phyloP scores from a whole-genome alignment of 1,284 basidiomycete species.

The Peniophora sp. region DNA sequence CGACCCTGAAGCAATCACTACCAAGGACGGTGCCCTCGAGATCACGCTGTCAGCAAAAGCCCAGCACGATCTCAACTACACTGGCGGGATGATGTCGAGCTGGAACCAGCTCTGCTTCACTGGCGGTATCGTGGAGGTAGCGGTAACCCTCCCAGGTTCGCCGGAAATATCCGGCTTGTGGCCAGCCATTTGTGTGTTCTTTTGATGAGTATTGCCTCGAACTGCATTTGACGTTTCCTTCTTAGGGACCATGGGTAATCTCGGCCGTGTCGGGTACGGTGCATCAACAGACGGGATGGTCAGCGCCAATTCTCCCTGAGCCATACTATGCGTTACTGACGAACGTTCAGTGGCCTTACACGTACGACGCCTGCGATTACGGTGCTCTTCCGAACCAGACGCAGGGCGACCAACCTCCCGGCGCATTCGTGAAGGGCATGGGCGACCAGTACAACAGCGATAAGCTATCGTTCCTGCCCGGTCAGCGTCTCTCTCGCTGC shows the following conservation, averaged over 20 bases:
- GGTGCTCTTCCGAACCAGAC: conserved; percentile 51
- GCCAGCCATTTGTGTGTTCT: conserved; percentile 26
- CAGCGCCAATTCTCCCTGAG: conserved; percentile 3
- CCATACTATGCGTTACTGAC: background rate
- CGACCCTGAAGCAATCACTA: conserved; percentile 77
- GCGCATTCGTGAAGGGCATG: conserved; percentile 24
- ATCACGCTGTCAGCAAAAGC: conserved; percentile 66
- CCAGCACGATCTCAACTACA: conserved; percentile 70
- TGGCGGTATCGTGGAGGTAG: conserved; percentile 67
- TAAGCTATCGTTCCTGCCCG: conserved; percentile 39
- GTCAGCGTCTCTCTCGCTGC: conserved; percentile 41
- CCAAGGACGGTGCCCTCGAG: conserved; percentile 69
- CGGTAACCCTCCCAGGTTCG: conserved; percentile 78
- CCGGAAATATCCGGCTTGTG: conserved; percentile 46
- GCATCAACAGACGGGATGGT: conserved; percentile 47
- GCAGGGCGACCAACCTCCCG: conserved; percentile 24
- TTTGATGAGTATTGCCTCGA: too few species aligned
- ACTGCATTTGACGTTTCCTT: too few species aligned
- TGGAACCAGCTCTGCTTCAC: conserved; percentile 98
- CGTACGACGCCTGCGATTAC: conserved; percentile 47
- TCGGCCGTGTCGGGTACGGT: conserved; percentile 54
- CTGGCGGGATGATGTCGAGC: conserved; percentile 61
- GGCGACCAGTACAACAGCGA: conserved; percentile 30
- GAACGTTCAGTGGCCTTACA: conserved; percentile 38
- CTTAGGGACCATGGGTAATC: conserved; percentile 42